Base-by-base conservation (phyloP, 495 filamentous ascomycete species). In the Penicillium cataractarum region DNA sequence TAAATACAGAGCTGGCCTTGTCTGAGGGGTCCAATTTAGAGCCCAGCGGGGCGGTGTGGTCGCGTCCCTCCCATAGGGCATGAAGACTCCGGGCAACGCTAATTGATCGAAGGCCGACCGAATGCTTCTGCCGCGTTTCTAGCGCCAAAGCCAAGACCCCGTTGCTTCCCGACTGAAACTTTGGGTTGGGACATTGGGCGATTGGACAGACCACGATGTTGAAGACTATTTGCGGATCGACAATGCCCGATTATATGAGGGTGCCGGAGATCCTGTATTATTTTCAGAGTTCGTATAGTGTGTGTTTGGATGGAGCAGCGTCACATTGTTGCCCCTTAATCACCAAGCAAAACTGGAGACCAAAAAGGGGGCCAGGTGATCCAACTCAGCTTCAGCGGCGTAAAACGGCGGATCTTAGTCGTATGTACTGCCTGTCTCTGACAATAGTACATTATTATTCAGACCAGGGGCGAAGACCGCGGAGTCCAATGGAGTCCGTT, bases 61-160 rank as follows among this genome's bases (percentile, higher is more conserved):
- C 50, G 55, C 52, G 49, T 39, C 29, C 21, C 46, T 44, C n/a
- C 24, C 26, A 32, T 57, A 56, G 42, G 59, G 53, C 52, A 32
- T 54, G 52, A 57, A 51, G 51, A 64, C 44, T 64, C 37, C 61
- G 39, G 39, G 21, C 39, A 52, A 58, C 66, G 66, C 66, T 68
- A 68, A 65, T 60, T 63, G 63, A 64, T 62, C 52, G 50, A 66
- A 66, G 60, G 21, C 49, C 37, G 60, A 39, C 65, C 56, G 55
- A 65, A 68, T 65, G 65, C 69, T 75, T 76, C 70, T 74, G 67
- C 64, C 63, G 66, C 65, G 64, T 60, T 76, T 76, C 72, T 76
- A 76, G 74, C 68, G 74, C 61, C 68, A 44, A 69, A 71, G 68
- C 71, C 65, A 74, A 76, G 71, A 71, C 62, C 57, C n/a, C 63